These are phyloP conservation scores for Otatea glauca DNA, from an alignment of 176 grass and related monocot species.

Conservation along the genomic window DNA sequence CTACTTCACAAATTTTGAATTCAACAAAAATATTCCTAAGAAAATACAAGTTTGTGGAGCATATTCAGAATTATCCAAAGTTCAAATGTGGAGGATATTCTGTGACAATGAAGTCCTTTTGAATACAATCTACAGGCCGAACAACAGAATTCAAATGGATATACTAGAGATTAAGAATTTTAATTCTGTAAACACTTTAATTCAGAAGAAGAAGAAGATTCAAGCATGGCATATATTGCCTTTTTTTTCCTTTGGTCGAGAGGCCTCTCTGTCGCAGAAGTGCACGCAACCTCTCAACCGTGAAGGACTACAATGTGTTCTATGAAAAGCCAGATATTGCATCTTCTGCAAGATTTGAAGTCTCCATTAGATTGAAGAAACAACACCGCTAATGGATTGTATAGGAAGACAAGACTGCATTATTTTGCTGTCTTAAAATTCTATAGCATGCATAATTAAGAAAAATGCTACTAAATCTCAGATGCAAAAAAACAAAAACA, in stretches of 20 bases:
- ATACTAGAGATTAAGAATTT: neutral
- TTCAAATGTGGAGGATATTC: neutral
- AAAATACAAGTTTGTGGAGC: neutral
- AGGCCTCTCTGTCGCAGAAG: constrained; percentile 85
- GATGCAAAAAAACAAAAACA: neutral
- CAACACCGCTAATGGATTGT: neutral
- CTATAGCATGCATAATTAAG: constrained; percentile 14
- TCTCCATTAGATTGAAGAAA: constrained; percentile 24
- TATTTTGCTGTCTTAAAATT: constrained; percentile 28
- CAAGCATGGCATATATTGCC: constrained; percentile 49
- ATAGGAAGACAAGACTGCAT: neutral
- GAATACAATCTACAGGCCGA: neutral
- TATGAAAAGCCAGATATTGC: constrained; percentile 64
- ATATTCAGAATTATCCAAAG: constrained; percentile 10
- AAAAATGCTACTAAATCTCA: neutral
- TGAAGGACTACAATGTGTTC: constrained; percentile 73
- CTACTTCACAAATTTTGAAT: neutral
- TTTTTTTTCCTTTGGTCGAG: constrained; percentile 83
- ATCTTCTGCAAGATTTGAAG: constrained; percentile 48
- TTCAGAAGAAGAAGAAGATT: constrained; percentile 22
- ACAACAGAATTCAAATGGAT: constrained; percentile 28
- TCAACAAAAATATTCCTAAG: neutral
- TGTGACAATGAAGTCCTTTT: neutral
- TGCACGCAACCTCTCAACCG: constrained; percentile 73
- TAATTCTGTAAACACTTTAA: neutral